Conservation (phyloP, 1,284 basidiomycete species). For the Pseudozyma pruni region DNA sequence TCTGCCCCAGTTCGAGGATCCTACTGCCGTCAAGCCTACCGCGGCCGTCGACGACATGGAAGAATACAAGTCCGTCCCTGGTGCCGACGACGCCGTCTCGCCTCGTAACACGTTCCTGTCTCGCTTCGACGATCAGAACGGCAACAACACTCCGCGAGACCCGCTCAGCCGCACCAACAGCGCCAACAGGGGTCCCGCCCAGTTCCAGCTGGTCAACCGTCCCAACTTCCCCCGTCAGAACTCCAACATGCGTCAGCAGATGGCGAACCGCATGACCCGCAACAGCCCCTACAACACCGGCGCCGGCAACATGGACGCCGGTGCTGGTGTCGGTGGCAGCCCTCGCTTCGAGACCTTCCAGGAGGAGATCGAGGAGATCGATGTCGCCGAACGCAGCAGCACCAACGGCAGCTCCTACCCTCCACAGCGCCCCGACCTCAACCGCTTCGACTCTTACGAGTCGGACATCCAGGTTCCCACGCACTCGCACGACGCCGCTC, state of each 20-base stretch:
- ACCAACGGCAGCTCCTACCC: slow-evolving; percentile 24
- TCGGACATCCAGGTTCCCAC: slow-evolving; percentile 37
- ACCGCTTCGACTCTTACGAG: slow-evolving; percentile 39
- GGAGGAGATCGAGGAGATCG: slow-evolving; percentile 6
- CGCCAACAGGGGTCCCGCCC: slow-evolving; percentile 21
- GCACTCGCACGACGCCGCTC: slow-evolving; percentile 34
- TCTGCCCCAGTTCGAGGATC: slow-evolving; percentile 32
- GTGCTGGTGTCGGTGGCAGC: slow-evolving; percentile 25
- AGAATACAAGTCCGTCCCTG: slow-evolving; percentile 5
- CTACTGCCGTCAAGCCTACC: slow-evolving; percentile 25
- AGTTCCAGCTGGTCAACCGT: slow-evolving; percentile 39
- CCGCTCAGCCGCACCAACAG: slow-evolving; percentile 25
- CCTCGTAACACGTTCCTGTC: slow-evolving; percentile 5
- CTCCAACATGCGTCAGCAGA: slow-evolving; percentile 34
- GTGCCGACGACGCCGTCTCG: not conserved
- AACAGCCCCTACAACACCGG: slow-evolving; percentile 24
- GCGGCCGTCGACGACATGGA: slow-evolving; percentile 17
- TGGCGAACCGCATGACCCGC: slow-evolving; percentile 18
- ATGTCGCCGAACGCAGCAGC: slow-evolving; percentile 11
- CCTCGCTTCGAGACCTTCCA: slow-evolving; percentile 24
- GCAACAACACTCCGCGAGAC: not conserved
- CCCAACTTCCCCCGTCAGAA: slow-evolving; percentile 37
- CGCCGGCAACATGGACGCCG: slow-evolving; percentile 12
- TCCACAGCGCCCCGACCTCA: slow-evolving; percentile 16
- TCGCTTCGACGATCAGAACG: not conserved